Evolutionary conservation across 2,329 filamentous ascomycete genomes (phyloP).

Genomic region (Phaeoacremonium minimum): DNA sequence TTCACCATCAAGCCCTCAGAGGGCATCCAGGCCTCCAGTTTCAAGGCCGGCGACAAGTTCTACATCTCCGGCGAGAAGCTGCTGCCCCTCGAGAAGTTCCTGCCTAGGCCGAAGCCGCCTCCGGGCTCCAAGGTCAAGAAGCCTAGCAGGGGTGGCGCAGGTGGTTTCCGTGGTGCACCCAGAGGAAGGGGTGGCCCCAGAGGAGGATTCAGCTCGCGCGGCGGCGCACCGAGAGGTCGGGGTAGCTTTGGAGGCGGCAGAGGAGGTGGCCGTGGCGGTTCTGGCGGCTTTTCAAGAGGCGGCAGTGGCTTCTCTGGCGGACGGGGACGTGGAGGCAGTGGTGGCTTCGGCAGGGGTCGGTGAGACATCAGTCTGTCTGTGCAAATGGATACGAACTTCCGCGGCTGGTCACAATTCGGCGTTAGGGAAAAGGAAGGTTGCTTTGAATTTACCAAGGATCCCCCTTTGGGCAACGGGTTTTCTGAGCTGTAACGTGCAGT

Average conservation of each 20-base stretch:
- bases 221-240: conserved; percentile 7
- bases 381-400: conserved; percentile 5
- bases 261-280: conserved; percentile 20
- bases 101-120: conserved; percentile 82
- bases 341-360: conserved; percentile 22
- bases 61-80: conserved; percentile 94
- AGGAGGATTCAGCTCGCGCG: conserved; percentile 15
- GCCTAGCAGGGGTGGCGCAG: conserved; percentile 63
- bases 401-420: conserved; percentile 10
- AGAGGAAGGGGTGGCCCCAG: conserved; percentile 27
- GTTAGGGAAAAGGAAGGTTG: conserved; percentile 10
- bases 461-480: too few relatives aligned
- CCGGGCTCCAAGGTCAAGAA: conserved; percentile 57
- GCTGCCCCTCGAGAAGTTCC: conserved; percentile 89
- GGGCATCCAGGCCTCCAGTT: conserved; percentile 89
- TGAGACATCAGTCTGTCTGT: conserved; percentile 1
- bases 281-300: conserved; percentile 12
- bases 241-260: conserved; percentile 16
- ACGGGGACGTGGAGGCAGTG: conserved; percentile 25
- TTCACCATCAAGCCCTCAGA: conserved; percentile 98
- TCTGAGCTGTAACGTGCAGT: too few relatives aligned
- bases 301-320: conserved; percentile 20
- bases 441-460: background rate
- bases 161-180: conserved; percentile 35
- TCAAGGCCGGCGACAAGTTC: conserved; percentile 96